These are phyloP conservation scores for Serendipita indica DNA, from an alignment of 768 basidiomycete genomes.

Conservation along the genomic window DNA sequence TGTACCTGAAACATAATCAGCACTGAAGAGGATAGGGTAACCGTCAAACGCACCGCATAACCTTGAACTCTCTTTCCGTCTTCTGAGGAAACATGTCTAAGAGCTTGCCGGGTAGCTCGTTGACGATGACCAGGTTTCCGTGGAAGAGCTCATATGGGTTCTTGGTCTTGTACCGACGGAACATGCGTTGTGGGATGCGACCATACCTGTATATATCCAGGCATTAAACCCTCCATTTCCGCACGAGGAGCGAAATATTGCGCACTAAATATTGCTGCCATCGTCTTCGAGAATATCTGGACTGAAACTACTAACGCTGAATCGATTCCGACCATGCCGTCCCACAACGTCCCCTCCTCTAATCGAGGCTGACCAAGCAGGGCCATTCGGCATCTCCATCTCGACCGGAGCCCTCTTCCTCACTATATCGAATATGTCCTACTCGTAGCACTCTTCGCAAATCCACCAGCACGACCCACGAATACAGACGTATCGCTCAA, in stretches of 20 bases:
- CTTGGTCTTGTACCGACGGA: constrained; percentile 81
- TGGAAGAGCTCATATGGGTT: constrained; percentile 88
- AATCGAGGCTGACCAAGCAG: neutral
- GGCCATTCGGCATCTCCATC: constrained; percentile 5
- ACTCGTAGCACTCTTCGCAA: neutral
- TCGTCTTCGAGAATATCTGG: neutral
- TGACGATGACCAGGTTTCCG: constrained; percentile 87
- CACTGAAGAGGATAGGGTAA: neutral
- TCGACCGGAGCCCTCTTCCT: neutral
- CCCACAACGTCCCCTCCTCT: neutral
- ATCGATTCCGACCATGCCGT: neutral
- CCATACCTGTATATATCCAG: constrained; percentile 47
- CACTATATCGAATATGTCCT: constrained; percentile 3
- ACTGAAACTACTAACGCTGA: neutral
- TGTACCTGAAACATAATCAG: constrained; percentile 33
- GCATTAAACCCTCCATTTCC: neutral
- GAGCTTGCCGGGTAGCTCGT: constrained; percentile 79
- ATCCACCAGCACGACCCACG: too few species aligned
- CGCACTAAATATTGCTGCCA: neutral
- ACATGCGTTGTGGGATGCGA: constrained; percentile 77
- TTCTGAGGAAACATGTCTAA: constrained; percentile 65
- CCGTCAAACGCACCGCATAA: constrained; percentile 45
- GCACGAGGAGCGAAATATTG: neutral
- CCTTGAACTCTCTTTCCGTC: constrained; percentile 79
- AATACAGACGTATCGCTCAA: neutral